These are phyloP conservation scores for Globisporangium camurandrum DNA, from an alignment of 352 stramenopile species.

Conservation along the genomic window DNA sequence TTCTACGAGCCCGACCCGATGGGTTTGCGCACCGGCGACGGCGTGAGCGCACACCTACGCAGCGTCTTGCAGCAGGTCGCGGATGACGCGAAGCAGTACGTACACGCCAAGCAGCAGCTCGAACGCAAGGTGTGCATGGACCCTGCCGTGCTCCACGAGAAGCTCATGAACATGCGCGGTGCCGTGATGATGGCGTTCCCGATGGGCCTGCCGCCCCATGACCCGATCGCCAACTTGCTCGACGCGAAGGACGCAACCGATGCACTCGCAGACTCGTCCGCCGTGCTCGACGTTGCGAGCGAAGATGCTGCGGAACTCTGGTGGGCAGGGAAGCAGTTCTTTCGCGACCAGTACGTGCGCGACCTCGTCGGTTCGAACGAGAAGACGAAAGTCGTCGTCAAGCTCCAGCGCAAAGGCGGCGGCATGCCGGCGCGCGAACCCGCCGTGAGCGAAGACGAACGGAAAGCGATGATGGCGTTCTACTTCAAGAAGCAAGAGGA, in stretches of 20 bases:
- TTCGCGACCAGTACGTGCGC: constrained; percentile 78
- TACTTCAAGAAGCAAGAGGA: constrained; percentile 92
- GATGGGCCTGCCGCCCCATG: constrained; percentile 89
- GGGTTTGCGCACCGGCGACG: constrained; percentile 83
- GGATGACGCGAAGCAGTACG: constrained; percentile 61
- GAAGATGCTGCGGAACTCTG: constrained; percentile 89
- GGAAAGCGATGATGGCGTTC: constrained; percentile 96
- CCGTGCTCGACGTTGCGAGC: constrained; percentile 71
- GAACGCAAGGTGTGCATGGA: constrained; percentile 51
- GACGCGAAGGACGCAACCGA: constrained; percentile 59
- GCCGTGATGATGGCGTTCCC: constrained; percentile 93
- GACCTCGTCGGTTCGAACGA: constrained; percentile 95
- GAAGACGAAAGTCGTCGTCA: constrained; percentile 90
- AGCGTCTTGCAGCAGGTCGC: constrained; percentile 74
- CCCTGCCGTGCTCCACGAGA: constrained; percentile 76
- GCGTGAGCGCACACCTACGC: constrained; percentile 71
- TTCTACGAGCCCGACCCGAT: constrained; percentile 85
- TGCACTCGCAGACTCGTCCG: constrained; percentile 52
- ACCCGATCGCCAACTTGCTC: constrained; percentile 83
- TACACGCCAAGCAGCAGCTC: constrained; percentile 68
- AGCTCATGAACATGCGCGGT: constrained; percentile 89
- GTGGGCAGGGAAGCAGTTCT: constrained; percentile 94
- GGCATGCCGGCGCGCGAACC: constrained; percentile 82
- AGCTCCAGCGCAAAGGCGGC: constrained; percentile 86
- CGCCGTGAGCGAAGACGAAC: constrained; percentile 90